A percentile compares a stretch with the other conserved stretches of the same genome.
Conservation (phyloP, 139 green algal species). For the Chlorella sorokiniana region DNA sequence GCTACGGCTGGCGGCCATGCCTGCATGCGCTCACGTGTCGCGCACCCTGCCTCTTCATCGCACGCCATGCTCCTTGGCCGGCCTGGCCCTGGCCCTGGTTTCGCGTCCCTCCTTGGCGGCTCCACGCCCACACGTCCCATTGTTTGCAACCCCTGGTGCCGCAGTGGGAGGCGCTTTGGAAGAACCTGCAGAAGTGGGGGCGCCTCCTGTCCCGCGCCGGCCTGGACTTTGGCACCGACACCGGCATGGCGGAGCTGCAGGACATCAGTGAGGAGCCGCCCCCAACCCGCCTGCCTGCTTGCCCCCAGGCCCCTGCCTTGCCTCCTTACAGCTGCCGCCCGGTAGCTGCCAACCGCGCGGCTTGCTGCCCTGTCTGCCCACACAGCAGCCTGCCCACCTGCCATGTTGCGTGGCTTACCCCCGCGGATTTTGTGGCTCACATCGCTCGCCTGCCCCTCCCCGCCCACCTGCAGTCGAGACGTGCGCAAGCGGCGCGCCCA, state of each 20-base stretch:
- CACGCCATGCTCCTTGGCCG: too few relatives aligned
- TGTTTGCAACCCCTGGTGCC: neutral
- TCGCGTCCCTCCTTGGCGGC: too few relatives aligned
- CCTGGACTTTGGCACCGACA: conserved; percentile 29
- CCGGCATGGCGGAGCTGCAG: conserved; percentile 32
- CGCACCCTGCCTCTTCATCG: neutral
- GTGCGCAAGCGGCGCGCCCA: conserved; percentile 25
- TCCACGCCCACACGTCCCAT: neutral
- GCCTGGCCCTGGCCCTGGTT: too few relatives aligned
- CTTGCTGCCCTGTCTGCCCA: too few relatives aligned
- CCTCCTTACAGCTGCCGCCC: neutral
- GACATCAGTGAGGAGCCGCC: conserved; percentile 8
- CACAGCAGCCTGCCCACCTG: too few relatives aligned
- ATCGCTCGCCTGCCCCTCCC: neutral
- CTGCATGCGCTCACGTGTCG: neutral
- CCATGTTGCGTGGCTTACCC: too few relatives aligned
- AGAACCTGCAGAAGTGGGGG: conserved; percentile 32
- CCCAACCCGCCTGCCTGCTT: neutral
- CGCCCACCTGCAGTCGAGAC: conserved; percentile 11
- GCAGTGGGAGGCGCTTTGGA: conserved; percentile 30
- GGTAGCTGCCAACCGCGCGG: too few relatives aligned
- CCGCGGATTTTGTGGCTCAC: neutral
- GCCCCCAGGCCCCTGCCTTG: neutral
- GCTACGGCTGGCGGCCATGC: neutral
- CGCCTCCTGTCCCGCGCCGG: conserved; percentile 10